Conservation (phyloP, 148 eudicot species). For the Amaranthus cruentus region DNA sequence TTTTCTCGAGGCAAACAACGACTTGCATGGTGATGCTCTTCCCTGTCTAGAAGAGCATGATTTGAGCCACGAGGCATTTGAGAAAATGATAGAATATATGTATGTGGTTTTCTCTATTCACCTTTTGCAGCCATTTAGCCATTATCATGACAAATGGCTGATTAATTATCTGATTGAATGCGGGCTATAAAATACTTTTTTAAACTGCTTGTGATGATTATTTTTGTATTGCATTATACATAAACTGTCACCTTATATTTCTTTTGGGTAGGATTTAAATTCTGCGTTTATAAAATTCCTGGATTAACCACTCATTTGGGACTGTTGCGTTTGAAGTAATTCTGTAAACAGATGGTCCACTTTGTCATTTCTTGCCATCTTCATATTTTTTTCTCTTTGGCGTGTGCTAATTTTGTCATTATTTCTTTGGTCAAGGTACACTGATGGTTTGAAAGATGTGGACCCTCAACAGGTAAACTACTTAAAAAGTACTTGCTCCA, state of each 20-base stretch:
- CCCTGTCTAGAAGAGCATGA: slow-evolving; percentile 90
- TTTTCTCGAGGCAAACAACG: slow-evolving; percentile 58
- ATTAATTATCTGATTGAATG: background rate
- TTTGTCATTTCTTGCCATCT: background rate
- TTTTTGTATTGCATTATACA: background rate
- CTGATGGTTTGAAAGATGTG: slow-evolving; percentile 71
- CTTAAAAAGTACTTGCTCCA: background rate
- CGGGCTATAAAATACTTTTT: background rate
- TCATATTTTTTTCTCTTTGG: background rate
- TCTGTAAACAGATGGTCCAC: slow-evolving; percentile 2
- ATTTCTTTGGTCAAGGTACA: slow-evolving; percentile 55
- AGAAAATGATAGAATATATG: slow-evolving; percentile 97
- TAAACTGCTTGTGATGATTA: background rate
- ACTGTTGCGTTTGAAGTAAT: slow-evolving; percentile 1
- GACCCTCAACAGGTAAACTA: slow-evolving; percentile 72
- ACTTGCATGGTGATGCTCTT: slow-evolving; percentile 41
- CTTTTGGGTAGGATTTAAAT: background rate
- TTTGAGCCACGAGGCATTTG: slow-evolving; percentile 70
- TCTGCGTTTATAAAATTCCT: background rate
- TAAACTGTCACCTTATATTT: background rate
- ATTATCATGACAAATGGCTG: background rate
- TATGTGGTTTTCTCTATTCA: slow-evolving; percentile 36
- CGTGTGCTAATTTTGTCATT: slow-evolving; percentile 10
- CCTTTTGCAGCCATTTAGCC: background rate
- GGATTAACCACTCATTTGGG: background rate